Base-by-base conservation (phyloP, 2,329 filamentous ascomycete species). In the Hawksworthiomyces lignivorus region DNA sequence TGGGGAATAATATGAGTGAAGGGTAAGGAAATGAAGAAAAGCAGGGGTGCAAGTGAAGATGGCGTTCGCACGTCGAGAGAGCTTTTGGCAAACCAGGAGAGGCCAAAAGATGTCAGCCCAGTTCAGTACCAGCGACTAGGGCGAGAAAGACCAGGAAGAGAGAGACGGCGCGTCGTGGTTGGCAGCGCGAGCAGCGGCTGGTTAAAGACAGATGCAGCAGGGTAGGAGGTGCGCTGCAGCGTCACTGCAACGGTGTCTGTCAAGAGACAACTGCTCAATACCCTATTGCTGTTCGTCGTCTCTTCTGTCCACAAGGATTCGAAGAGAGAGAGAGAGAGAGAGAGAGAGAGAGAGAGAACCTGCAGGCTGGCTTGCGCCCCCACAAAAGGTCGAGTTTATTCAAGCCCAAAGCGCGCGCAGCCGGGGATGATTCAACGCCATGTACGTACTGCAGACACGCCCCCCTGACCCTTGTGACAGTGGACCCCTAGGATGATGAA, bases 161-260 rank as follows among this genome's bases (percentile, higher is more conserved):
- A 27, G 38, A 21, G 43, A 38, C 39, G 46, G 40, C 46, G 46
- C 46, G 46, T 48, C 34, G 40, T 46, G 43, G 43, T 43, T 46
- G 38, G 43, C 14, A 36, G 46, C 19, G 39, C 39, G 30, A 20
- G 26, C 22, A 41, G 34, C 39, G 33, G 46, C 24, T 41, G 38
- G 39, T 9, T n/a, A 15, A 8, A 18, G 26, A 7, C 4, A 19
- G 24, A 30, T 20, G 36, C 17, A 36, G 27, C 39, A 30, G 21
- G 39, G 7, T 17, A 9, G 20, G 31, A 21, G 22, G 29, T 7
- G 36, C 15, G 35, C 28, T 27, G 41, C 37, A 38, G 36, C 39
- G 34, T 18, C 34, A 41, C 36, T 41, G 36, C 39, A 42, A 41
- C 41, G 21, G 30, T 36, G 28, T 19, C 3, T 20, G 15, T 12